Evolutionary conservation across 1,284 basidiomycete species (phyloP).

Genomic region (Peniophora sp.): DNA sequence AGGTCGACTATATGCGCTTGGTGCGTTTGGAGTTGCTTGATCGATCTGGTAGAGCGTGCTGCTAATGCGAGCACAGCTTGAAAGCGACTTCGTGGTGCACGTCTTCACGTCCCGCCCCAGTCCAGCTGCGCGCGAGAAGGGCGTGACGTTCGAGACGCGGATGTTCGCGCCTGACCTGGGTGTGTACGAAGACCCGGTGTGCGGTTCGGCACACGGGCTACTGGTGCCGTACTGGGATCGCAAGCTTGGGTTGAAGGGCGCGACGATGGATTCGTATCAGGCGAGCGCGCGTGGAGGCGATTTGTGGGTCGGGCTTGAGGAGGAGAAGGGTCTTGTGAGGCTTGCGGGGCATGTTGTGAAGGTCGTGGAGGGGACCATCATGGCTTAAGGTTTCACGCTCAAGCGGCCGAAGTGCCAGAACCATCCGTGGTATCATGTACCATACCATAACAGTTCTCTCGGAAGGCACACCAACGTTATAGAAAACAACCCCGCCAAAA

Average conservation of each 20-base stretch:
- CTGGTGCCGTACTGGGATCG: constrained; percentile 44
- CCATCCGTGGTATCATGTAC: too few species aligned
- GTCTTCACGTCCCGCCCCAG: constrained; percentile 30
- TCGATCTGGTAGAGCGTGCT: too few species aligned
- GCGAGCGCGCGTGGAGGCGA: constrained; percentile 45
- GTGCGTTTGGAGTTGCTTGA: too few species aligned
- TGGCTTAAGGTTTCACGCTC: too few species aligned
- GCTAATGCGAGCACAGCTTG: too few species aligned
- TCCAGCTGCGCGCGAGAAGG: constrained; percentile 12
- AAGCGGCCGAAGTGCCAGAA: too few species aligned
- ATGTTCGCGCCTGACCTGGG: constrained; percentile 41
- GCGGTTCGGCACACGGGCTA: constrained; percentile 48
- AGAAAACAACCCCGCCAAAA: too few species aligned
- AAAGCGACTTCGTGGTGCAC: constrained; percentile 20
- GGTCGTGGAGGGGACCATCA: constrained; percentile 23
- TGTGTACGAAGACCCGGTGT: constrained; percentile 46
- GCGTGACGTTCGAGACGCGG: constrained; percentile 39
- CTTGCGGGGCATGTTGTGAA: constrained; percentile 29
- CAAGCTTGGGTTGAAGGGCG: constrained; percentile 26
- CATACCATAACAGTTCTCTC: too few species aligned
- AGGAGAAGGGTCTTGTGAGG: constrained; percentile 23
- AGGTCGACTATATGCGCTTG: too few species aligned
- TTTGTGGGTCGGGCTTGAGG: constrained; percentile 31
- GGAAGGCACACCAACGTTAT: too few species aligned
- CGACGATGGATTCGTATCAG: constrained; percentile 33